These are phyloP conservation scores for Globisporangium recalcitrans DNA, from an alignment of 352 stramenopile species.

Conservation along the genomic window DNA sequence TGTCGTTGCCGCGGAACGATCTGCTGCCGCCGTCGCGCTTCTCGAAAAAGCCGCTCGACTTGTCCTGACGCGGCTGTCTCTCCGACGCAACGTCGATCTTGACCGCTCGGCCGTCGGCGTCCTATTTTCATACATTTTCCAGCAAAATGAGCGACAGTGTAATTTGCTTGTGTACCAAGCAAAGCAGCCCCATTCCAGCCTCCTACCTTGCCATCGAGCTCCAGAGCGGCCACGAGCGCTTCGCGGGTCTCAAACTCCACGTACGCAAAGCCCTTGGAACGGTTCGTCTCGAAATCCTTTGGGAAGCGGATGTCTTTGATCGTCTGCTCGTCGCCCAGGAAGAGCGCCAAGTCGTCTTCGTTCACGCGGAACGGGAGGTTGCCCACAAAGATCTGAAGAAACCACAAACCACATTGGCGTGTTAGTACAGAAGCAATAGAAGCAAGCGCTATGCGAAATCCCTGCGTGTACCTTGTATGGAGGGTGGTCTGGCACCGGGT, in stretches of 20 bases:
- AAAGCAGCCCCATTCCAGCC: background rate
- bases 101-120: conserved; percentile 38
- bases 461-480: conserved; percentile 62
- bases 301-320: conserved; percentile 72
- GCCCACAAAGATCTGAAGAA: conserved; percentile 62
- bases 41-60: conserved; percentile 41
- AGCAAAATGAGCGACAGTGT: background rate
- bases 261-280: conserved; percentile 81
- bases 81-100: conserved; percentile 74
- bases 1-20: conserved; percentile 23
- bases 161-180: no score
- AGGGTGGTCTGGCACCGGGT: conserved; percentile 62
- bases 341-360: conserved; percentile 69
- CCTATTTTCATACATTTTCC: conserved; percentile 12
- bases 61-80: conserved; percentile 38
- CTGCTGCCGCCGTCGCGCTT: conserved; percentile 38
- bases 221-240: conserved; percentile 54
- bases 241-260: conserved; percentile 76
- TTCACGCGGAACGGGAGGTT: conserved; percentile 73
- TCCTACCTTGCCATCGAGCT: conserved; percentile 38
- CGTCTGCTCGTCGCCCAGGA: conserved; percentile 40
- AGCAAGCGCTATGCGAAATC: background rate
- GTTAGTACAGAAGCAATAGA: background rate
- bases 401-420: background rate
- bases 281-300: conserved; percentile 54